Evolutionary conservation across 2,329 filamentous ascomycete species (phyloP), one percentile per base, ranked within the genome.

Genomic region (Cladosporium sp.): DNA sequence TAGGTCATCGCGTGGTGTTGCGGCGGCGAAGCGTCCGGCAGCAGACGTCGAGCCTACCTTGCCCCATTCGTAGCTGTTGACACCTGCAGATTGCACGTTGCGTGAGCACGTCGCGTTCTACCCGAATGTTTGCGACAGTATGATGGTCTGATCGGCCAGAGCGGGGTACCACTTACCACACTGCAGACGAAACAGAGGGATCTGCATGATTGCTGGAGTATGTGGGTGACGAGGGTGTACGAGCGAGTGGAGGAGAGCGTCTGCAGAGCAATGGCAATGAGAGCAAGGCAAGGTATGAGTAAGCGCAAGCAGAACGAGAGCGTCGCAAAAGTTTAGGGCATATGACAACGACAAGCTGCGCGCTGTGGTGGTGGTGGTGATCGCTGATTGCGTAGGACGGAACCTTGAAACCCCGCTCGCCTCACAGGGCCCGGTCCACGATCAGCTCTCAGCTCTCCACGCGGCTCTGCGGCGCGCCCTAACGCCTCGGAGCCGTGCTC

Each of bases 31-130:
- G 67, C 86, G 89, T 63, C 94, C 94, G 51, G 92, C 94, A 13
- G 92, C 89, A 48, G 93, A 97, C 58, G 89, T 83, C 61, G 83
- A 83, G 68, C 94, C 94, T 70, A 91, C 83, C 80, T 99, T 99
- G 86, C 84, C 94, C 94, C 94, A 99, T 78, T 97, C 94, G 73
- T 99, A 99, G 75, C 92, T 97, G 76, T 97, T 97, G 70, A 96
- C 91, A 70, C 93, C 94, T 88, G 61, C n/a, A 59, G 55, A 35
- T 36, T n/a, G 58, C 65, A 24, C 28, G 28, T 20, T 20, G 12
- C 8, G 32, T 55, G 56, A 68, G 61, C 64, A 69, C 65, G 69
- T 66, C 49, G 36, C 8, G 22, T 35, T 35, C 15, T 15, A 20
- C 12, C 47, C 12, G 34, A 44, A 48, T 8, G 4, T 28, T 17